These are phyloP conservation scores for Candida tallmaniae DNA, from an alignment of 805 yeast genomes.

Conservation along the genomic window DNA sequence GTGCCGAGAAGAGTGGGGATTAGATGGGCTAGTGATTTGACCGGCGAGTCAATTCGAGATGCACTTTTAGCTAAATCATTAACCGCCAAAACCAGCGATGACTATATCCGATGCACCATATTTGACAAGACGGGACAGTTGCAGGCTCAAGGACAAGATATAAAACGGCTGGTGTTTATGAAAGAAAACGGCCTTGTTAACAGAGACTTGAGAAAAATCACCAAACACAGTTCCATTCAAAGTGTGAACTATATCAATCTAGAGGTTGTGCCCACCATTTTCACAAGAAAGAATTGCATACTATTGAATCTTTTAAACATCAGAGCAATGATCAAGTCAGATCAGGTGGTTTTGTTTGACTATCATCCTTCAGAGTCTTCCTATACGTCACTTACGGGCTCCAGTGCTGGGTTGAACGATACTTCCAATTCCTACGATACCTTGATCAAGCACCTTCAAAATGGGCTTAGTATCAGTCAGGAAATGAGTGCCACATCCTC, in stretches of 20 bases:
- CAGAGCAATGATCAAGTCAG: conserved; percentile 49
- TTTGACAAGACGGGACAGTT: conserved; percentile 44
- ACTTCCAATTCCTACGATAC: conserved; percentile 36
- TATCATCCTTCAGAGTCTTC: conserved; percentile 16
- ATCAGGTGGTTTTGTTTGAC: conserved; percentile 46
- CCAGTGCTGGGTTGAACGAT: conserved; percentile 38
- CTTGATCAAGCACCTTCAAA: conserved; percentile 41
- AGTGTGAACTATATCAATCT: conserved; percentile 19
- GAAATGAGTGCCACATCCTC: neutral
- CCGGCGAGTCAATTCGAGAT: conserved; percentile 11
- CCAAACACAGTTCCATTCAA: conserved; percentile 21
- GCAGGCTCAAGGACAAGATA: conserved; percentile 41
- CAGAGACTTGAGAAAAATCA: conserved; percentile 56
- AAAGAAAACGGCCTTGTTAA: conserved; percentile 44
- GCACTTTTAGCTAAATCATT: conserved; percentile 18
- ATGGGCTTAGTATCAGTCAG: conserved; percentile 24
- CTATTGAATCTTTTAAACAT: conserved; percentile 46
- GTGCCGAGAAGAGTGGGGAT: neutral
- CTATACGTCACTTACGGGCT: conserved; percentile 4
- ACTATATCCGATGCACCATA: conserved; percentile 44
- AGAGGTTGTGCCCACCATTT: conserved; percentile 55
- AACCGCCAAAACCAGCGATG: conserved; percentile 22
- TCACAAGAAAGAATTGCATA: conserved; percentile 44
- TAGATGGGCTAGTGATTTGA: neutral
- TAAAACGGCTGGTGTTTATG: conserved; percentile 40